Evolutionary conservation across 805 yeast genomes (phyloP).

Genomic region (Metschnikowia gruessii): DNA sequence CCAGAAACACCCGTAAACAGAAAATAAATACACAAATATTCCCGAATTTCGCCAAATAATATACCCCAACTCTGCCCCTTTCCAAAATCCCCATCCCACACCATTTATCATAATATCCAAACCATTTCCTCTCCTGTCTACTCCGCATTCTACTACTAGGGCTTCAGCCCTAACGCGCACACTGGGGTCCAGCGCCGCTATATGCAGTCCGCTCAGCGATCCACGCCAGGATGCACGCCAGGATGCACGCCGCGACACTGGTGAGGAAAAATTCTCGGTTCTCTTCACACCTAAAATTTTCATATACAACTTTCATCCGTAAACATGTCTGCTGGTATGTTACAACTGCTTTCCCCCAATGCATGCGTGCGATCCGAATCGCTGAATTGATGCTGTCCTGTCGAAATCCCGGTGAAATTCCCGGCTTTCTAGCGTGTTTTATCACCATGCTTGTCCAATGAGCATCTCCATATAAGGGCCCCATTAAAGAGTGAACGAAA

Average conservation of each 20-base stretch:
- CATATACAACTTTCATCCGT: slow-evolving; percentile 17
- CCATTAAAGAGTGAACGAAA: background rate
- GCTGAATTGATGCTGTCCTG: background rate
- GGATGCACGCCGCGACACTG: slow-evolving; percentile 17
- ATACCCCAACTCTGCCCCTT: too few species aligned
- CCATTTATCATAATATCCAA: too few species aligned
- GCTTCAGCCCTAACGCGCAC: slow-evolving; percentile 18
- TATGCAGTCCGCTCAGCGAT: background rate
- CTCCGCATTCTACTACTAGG: slow-evolving; percentile 6
- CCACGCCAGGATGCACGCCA: background rate
- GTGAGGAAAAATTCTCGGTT: slow-evolving; percentile 22
- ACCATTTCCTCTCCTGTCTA: too few species aligned
- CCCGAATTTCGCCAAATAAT: too few species aligned
- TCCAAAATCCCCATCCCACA: too few species aligned
- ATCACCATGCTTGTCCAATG: background rate
- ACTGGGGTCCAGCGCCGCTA: background rate
- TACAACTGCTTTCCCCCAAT: background rate
- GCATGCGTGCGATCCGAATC: background rate
- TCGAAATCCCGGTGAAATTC: background rate
- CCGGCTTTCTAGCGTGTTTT: background rate
- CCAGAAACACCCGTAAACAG: too few species aligned
- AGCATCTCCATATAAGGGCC: background rate
- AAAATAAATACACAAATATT: too few species aligned
- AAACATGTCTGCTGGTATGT: slow-evolving; percentile 27
- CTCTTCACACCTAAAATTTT: slow-evolving; percentile 12